Conservation (phyloP, 2,329 filamentous ascomycete species). For the Arthrocladium fulminans region DNA sequence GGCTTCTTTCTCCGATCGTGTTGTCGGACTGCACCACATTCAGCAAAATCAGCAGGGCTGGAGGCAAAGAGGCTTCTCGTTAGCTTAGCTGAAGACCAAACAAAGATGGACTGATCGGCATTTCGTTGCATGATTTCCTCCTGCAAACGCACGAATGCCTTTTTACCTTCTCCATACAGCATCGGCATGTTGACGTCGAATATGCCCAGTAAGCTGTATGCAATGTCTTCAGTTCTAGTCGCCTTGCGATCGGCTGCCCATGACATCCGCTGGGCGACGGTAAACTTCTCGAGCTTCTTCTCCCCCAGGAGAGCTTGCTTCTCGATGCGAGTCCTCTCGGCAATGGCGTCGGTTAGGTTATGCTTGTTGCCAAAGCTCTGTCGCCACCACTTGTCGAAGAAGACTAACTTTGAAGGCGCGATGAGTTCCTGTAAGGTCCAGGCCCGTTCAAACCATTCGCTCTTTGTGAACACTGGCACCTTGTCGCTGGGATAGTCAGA, state of each 20-base stretch:
- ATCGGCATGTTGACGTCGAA: slow-evolving; percentile 39
- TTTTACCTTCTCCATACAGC: slow-evolving; percentile 32
- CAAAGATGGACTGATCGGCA: slow-evolving; percentile 7
- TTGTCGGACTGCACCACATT: not conserved
- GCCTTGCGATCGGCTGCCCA: slow-evolving; percentile 33
- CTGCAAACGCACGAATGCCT: slow-evolving; percentile 21
- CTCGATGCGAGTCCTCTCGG: slow-evolving; percentile 4
- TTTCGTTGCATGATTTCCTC: slow-evolving; percentile 15
- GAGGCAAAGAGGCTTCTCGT: slow-evolving; percentile 1
- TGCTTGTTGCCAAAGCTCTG: slow-evolving; percentile 4
- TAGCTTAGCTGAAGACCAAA: not conserved
- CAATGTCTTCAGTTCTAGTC: slow-evolving; percentile 32
- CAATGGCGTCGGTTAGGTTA: slow-evolving; percentile 1
- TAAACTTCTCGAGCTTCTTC: slow-evolving; percentile 16
- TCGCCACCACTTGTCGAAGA: slow-evolving; percentile 8
- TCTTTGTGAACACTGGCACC: slow-evolving; percentile 2
- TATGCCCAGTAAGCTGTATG: slow-evolving; percentile 38
- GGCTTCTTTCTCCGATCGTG: not conserved
- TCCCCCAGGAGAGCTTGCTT: not conserved
- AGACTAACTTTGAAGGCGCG: slow-evolving; percentile 7
- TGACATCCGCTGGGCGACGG: slow-evolving; percentile 30
- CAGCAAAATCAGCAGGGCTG: slow-evolving; percentile 6
- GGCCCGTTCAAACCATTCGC: slow-evolving; percentile 9
- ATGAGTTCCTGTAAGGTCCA: slow-evolving; percentile 13
- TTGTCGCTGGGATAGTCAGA: slow-evolving; percentile 13